Evolutionary conservation across 495 filamentous ascomycete species (phyloP), one percentile per base, ranked within the genome.

Genomic region (Talaromyces proteolyticus): DNA sequence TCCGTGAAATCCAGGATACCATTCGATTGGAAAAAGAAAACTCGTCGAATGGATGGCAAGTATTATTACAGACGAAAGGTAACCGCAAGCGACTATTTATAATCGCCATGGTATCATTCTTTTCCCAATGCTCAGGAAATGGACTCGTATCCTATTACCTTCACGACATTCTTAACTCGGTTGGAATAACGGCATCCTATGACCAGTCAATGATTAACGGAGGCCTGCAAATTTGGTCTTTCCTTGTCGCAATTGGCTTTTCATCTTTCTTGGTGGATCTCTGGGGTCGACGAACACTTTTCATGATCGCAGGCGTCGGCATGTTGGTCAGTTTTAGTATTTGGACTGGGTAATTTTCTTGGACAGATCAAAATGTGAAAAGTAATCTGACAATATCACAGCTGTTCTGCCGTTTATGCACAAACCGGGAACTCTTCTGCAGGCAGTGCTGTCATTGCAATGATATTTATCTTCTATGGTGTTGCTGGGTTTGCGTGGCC

Each of bases 41-140:
- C 16, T 66, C 72, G 11, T 75, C 78, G 49, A 34, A 34, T 14
- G 29, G 29, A 4, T 85, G 75, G 63, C 56, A 73, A 5, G 72
- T 74, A 44, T 65, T 85, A 16, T 72, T 79, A 61, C 68, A 77
- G 52, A 77, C 72, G 0, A 73, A 74, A 22, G 77, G 74, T 10
- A 73, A 73, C 23, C 65, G 75, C 41, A 80, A 82, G 37, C 71
- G 82, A 12, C 65, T 84, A 5, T 61, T 80, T 58, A 59, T 83
- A 57, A 77, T 81, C 40, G 54, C 78, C 20, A 58, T 69, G 24
- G 76, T 83, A 60, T 64, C 72, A 4, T 78, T 85, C 29, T 75
- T 83, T 50, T 69, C 74, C 1, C 67, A 69, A 52, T 62, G 53
- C 39, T 65, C 55, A 22, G 69, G 71, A 7, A 76, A 70, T 51